Evolutionary conservation across 2,329 filamentous ascomycete genomes (phyloP), one percentile per base, ranked within the genome.

Genomic region (Hypoxylon sp.): DNA sequence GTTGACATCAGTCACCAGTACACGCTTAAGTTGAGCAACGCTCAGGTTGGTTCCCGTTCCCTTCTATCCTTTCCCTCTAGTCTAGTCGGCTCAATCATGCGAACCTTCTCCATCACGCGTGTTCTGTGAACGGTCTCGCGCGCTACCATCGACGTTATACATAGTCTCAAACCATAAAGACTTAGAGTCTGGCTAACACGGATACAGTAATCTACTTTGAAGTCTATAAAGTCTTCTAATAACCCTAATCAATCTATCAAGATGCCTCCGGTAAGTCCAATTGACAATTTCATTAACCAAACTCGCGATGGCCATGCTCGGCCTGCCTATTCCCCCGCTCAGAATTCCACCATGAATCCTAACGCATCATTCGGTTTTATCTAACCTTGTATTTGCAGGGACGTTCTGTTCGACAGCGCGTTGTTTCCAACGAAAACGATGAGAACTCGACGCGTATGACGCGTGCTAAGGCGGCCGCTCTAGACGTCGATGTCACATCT

Each of bases 361-460:
- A 30, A 13, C 48, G 34, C 49, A 47, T 51, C 23, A 16, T 51
- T 37, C 19, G 20, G 38, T 19, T 12, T 21, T 27, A 11, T 51
- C 59, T 58, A 20, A 54, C 48, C 15, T 29, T 11, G 27, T 49
- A 17, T 27, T 2, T 49, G 9, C 78, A 78, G 88, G 82, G 80
- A 78, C 88, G 89, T 74, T 78, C 83, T 70, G 79, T 85, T 67
- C 84, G 88, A 74, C 82, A 86, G 71, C 88, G 91, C 75, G 82
- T 86, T 71, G 82, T 88, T 66, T 88, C 88, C 61, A 94, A 95
- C 73, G 92, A 97, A 79, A 97, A 97, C 71, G 93, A 97, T 72
- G 94, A 97, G 78, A 96, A 96, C 72, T 86, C 89, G 55, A 90
- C 89, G 75, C 91, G 92, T 76, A 78, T 97, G 71, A 97, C 94